Evolutionary conservation across 2,329 filamentous ascomycete genomes (phyloP).

Genomic region (Zarea fungicola): DNA sequence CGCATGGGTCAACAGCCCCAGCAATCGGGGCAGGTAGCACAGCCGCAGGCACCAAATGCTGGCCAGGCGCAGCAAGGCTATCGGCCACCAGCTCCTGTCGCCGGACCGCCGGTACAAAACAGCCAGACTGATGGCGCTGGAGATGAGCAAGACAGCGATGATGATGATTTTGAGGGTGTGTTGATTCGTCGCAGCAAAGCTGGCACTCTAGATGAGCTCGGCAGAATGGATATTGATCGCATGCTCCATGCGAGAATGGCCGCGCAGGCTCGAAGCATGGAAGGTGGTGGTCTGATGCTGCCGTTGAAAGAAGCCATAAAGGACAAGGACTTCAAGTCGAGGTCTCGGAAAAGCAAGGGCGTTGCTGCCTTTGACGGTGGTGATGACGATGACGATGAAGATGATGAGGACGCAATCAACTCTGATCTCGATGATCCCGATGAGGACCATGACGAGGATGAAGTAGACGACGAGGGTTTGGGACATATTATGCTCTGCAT

Average conservation of each 20-base stretch:
- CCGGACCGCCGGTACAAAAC: conserved; percentile 27
- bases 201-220: conserved; percentile 51
- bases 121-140: conserved; percentile 69
- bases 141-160: conserved; percentile 45
- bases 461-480: conserved; percentile 78
- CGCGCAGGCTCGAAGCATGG: conserved; percentile 60
- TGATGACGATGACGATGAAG: conserved; percentile 54
- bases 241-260: conserved; percentile 65
- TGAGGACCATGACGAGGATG: conserved; percentile 75
- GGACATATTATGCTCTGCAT: conserved; percentile 96
- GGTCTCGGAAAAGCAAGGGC: conserved; percentile 25
- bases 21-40: conserved; percentile 25
- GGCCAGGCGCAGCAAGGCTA: conserved; percentile 27
- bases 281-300: conserved; percentile 72
- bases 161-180: conserved; percentile 52
- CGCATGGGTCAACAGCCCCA: conserved; percentile 30
- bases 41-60: conserved; percentile 23
- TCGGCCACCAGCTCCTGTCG: conserved; percentile 26
- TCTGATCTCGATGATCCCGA: conserved; percentile 95
- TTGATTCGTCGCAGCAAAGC: conserved; percentile 52
- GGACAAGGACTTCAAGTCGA: conserved; percentile 17
- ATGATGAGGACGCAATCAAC: conserved; percentile 95
- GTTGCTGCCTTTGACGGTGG: conserved; percentile 57
- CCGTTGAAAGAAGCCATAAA: conserved; percentile 55
- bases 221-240: conserved; percentile 59